Base-by-base conservation (phyloP, 2,329 filamentous ascomycete genomes). In the Aspergillus niger region DNA sequence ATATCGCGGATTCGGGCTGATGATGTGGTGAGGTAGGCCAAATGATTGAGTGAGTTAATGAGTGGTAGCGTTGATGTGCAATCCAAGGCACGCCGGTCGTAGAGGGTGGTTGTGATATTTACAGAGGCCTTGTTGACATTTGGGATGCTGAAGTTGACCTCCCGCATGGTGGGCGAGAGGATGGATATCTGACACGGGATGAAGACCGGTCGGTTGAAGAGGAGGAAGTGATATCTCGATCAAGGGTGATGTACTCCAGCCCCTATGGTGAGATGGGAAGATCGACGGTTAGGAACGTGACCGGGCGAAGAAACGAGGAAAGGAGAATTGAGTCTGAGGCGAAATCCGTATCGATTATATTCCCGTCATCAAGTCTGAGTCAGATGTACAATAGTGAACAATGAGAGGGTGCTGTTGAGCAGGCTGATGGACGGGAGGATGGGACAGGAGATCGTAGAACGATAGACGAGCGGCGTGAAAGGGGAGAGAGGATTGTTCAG, bases 61-160 rank as follows among this genome's bases (percentile, higher is more conserved):
- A 99, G 86, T 56, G 95, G 95, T 30, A 99, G 85, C 0, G 95
- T 99, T 39, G 95, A 99, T 57, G 95, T 99, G 82, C 95, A 99
- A 78, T 99, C 95, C 72, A 99, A 90, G 53, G 95, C 95, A 76
- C 95, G 90, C 68, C 95, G 91, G 81, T 99, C 95, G 79, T 99
- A 99, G 64, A 99, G 86, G 76, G 95, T 96, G 59, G 95, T 97
- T 68, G 95, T 99, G 81, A 99, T 99, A 80, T 94, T 94, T 74
- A 97, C 93, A 61, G 94, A 97, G 73, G 95, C 95, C 89, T 98
- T 98, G 81, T 98, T 98, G 86, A 96, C 92, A 85, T 95, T 97
- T 57, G 95, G 94, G 77, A 98, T 97, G 82, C 93, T 97, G 81
- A 98, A 98, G 81, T 98, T 98, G 82, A 97, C 93, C 86, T 99